A percentile compares a stretch with the other conserved stretches of the same genome.
Evolutionary conservation across 2,329 filamentous ascomycete genomes (phyloP).

Genomic region (Aspergillus proliferans): DNA sequence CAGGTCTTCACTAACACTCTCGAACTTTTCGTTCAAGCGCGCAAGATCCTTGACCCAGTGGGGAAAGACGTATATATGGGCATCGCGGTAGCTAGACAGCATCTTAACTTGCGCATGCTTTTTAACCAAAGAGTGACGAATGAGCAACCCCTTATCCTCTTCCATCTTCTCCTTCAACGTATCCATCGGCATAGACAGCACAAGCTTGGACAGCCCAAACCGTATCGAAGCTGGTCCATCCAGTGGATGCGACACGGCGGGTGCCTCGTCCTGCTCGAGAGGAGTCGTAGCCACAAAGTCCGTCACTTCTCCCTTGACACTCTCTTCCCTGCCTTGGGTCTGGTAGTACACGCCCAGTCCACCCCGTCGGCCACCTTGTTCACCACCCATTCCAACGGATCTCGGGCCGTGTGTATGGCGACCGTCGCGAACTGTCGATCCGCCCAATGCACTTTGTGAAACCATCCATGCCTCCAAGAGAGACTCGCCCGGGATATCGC

Average conservation of each 20-base stretch:
- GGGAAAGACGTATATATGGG: constrained; percentile 91
- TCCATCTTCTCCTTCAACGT: constrained; percentile 79
- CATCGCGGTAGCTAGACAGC: constrained; percentile 77
- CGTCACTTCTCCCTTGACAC: constrained; percentile 83
- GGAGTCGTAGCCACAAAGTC: constrained; percentile 81
- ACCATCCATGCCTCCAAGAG: constrained; percentile 91
- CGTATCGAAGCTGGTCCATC: constrained; percentile 55
- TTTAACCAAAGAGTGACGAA: constrained; percentile 70
- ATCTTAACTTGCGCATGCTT: constrained; percentile 71
- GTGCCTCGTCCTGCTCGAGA: constrained; percentile 46
- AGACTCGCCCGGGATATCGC: constrained; percentile 75
- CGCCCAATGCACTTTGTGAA: constrained; percentile 63
- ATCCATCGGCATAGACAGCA: constrained; percentile 83
- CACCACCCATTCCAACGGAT: constrained; percentile 47
- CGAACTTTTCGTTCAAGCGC: constrained; percentile 69
- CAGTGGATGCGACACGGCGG: constrained; percentile 52
- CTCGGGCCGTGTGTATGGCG: constrained; percentile 35
- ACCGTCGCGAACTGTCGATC: constrained; percentile 47
- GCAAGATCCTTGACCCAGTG: constrained; percentile 85
- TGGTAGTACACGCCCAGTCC: constrained; percentile 89
- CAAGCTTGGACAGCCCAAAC: constrained; percentile 65
- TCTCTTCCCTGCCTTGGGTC: constrained; percentile 64
- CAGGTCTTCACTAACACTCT: constrained; percentile 85
- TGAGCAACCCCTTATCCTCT: constrained; percentile 58
- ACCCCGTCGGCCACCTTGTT: constrained; percentile 60